Evolutionary conservation across 257 asterid species (phyloP).

Genomic region (Gynochthodes officinalis): DNA sequence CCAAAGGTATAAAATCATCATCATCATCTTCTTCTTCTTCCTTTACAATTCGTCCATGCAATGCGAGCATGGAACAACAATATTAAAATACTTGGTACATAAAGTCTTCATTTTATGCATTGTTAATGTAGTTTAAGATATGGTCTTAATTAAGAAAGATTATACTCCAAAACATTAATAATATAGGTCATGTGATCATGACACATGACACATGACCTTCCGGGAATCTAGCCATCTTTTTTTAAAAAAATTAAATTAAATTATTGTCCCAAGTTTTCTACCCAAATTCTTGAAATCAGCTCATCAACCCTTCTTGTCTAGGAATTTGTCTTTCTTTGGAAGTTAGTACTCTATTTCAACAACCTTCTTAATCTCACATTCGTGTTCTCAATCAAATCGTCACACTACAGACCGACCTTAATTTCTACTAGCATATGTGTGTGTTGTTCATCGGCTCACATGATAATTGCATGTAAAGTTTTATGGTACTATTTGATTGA

Average conservation of each 20-base stretch:
- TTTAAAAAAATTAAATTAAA: too few species aligned
- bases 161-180: not conserved
- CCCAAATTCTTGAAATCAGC: not conserved
- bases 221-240: conserved; percentile 40
- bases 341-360: not conserved
- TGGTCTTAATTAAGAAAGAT: conserved; percentile 4
- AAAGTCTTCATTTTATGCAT: not conserved
- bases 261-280: not conserved
- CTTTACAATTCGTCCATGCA: conserved; percentile 3
- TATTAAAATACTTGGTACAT: not conserved
- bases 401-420: too few species aligned
- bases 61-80: too few species aligned
- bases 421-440: too few species aligned
- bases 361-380: not conserved
- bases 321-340: conserved; percentile 18
- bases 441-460: conserved; percentile 10
- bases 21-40: not conserved
- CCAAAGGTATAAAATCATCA: conserved; percentile 14
- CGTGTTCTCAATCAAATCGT: conserved; percentile 9
- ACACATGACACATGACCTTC: conserved; percentile 41
- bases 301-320: conserved; percentile 18
- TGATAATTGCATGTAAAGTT: conserved; percentile 15
- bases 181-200: conserved; percentile 33
- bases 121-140: conserved; percentile 4
- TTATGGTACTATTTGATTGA: not conserved